Percentiles rank a stretch among this genome's conserved stretches.
Evolutionary conservation across 805 yeast genomes (phyloP).

Genomic region (Monosporozyma solicola): DNA sequence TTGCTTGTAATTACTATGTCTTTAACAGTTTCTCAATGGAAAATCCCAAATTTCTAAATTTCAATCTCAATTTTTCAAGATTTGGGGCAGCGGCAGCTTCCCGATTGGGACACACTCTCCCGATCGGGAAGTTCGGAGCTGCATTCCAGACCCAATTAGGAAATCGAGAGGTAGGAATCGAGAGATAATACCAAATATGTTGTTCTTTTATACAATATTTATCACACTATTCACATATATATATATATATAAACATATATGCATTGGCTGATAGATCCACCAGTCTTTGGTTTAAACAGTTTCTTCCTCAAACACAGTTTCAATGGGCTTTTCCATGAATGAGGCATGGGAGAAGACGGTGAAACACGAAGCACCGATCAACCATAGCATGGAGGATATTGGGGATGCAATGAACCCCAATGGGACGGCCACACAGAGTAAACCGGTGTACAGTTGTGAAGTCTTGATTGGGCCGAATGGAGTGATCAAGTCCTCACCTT

Average conservation of each 20-base stretch:
- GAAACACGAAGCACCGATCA: slow-evolving; percentile 75
- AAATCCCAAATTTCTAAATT: not conserved
- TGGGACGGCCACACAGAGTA: slow-evolving; percentile 68
- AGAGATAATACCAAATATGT: not conserved
- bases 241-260: not conserved
- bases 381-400: slow-evolving; percentile 82
- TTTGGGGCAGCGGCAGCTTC: not conserved
- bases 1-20: too few relatives aligned
- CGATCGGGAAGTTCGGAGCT: not conserved
- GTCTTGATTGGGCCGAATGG: slow-evolving; percentile 66
- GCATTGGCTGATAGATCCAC: not conserved
- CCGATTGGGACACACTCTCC: not conserved
- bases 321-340: slow-evolving; percentile 90
- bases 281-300: slow-evolving; percentile 16
- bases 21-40: not conserved
- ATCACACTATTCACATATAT: not conserved
- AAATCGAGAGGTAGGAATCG: not conserved
- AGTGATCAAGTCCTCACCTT: slow-evolving; percentile 74
- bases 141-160: not conserved
- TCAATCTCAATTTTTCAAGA: not conserved
- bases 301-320: slow-evolving; percentile 86
- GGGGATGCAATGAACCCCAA: slow-evolving; percentile 85
- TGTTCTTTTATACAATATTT: not conserved
- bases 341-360: slow-evolving; percentile 80
- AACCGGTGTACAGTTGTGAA: slow-evolving; percentile 75